Base-by-base conservation (phyloP, 768 basidiomycete genomes). In the Suillus cothurnatus region DNA sequence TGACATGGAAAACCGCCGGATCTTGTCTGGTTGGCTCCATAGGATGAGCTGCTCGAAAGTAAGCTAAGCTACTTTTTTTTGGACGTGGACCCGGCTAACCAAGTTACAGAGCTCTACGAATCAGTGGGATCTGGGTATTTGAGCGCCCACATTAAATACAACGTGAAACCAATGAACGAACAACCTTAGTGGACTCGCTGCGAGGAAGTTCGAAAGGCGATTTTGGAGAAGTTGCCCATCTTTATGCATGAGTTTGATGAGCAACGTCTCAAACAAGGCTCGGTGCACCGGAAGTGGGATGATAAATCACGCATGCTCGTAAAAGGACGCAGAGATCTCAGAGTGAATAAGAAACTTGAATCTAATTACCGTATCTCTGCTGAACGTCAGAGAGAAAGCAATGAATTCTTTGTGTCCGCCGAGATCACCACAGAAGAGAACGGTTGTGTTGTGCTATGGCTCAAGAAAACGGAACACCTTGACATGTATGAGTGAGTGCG, bases 21-120 rank as follows among this genome's bases (percentile, higher is more conserved):
- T 88, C 21, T 95, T 5, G 77, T 95, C 7, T 92, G 87, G 69
- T 84, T 83, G 17, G 91, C 90, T 7, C 90, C 92, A 1, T 91
- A 95, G 74, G 95, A 97, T 74, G 93, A 95, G 69, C 82, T 92
- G 4, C 81, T 97, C 6, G 95, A 97, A 87, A 86, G 88, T 91
- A 66, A 63, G 70, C 6, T 32, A 19, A 61, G 68, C 12, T 32
- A 6, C n/a, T n/a, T 23, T 34, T 21, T 8, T 26, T 15, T 14
- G 26, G 23, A n/a, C 19, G 7, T 21, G 32, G n/a, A 34, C 41
- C 6, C 12, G 7, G 21, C 57, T 67, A 19, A 68, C 34, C 21
- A 6, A 28, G 31, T 41, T 17, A 57, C 62, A 89, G 90, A 77
- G 3, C 90, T 97, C 71, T 97, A 96, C 73, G 73, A 81, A 2